Conservation (phyloP, 805 yeast species). For the Komagataella kurtzmanii region DNA sequence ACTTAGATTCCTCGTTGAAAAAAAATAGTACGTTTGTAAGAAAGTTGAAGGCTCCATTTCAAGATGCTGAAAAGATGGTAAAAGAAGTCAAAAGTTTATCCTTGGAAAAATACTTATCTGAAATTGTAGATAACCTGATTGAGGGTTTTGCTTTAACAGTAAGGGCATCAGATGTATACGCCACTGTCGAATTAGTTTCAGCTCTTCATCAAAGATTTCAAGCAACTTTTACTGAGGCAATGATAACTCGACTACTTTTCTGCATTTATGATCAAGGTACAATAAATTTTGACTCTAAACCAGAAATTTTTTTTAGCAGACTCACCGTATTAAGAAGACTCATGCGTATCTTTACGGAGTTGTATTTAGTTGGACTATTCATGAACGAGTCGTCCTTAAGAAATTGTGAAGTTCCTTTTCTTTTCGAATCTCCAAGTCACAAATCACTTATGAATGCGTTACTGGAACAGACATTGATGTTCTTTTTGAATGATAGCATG, state of each 20-base stretch:
- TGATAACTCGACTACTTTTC: slow-evolving; percentile 27
- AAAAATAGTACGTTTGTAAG: slow-evolving; percentile 69
- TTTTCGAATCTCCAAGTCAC: slow-evolving; percentile 22
- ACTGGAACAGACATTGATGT: slow-evolving; percentile 25
- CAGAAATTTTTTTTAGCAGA: slow-evolving; percentile 11
- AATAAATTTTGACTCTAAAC: neutral
- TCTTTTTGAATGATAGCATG: slow-evolving; percentile 16
- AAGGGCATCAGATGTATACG: slow-evolving; percentile 41
- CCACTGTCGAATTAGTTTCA: slow-evolving; percentile 56
- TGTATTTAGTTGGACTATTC: slow-evolving; percentile 44
- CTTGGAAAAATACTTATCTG: slow-evolving; percentile 63
- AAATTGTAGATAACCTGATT: slow-evolving; percentile 43
- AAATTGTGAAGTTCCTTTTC: slow-evolving; percentile 30
- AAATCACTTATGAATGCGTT: slow-evolving; percentile 12
- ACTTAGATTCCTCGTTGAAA: slow-evolving; percentile 63
- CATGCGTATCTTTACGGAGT: slow-evolving; percentile 41
- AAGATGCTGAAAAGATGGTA: slow-evolving; percentile 36
- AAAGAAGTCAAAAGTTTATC: slow-evolving; percentile 52
- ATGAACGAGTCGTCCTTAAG: slow-evolving; percentile 27
- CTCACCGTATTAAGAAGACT: slow-evolving; percentile 29
- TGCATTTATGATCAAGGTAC: slow-evolving; percentile 15
- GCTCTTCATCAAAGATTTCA: slow-evolving; percentile 69
- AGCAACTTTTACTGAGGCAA: slow-evolving; percentile 32
- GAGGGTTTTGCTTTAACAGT: slow-evolving; percentile 46
- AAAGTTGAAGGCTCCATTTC: slow-evolving; percentile 46